Percentiles rank a stretch among this genome's conserved stretches.
Conservation (phyloP, 2,329 filamentous ascomycete genomes). For the Colletotrichum abscissum region DNA sequence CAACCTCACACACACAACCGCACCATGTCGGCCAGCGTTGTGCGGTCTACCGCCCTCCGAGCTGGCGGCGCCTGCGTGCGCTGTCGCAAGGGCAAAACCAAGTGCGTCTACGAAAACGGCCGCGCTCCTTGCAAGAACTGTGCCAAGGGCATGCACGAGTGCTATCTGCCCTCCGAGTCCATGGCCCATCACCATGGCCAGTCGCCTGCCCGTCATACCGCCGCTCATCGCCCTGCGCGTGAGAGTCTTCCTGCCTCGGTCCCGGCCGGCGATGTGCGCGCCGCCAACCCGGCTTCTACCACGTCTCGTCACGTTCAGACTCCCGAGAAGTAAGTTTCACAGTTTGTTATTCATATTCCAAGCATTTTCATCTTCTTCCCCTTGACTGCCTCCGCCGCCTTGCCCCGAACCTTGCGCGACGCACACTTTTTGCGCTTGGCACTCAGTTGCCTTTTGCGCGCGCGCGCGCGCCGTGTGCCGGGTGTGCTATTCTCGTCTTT, state of each 20-base stretch:
- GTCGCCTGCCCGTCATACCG: constrained; percentile 62
- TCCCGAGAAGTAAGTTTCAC: constrained; percentile 65
- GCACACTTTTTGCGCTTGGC: background rate
- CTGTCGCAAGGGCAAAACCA: constrained; percentile 73
- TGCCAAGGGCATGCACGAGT: constrained; percentile 72
- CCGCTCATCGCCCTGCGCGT: constrained; percentile 61
- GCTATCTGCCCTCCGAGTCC: constrained; percentile 70
- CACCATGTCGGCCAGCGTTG: constrained; percentile 58
- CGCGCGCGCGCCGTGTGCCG: constrained; percentile 20
- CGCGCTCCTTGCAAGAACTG: constrained; percentile 73
- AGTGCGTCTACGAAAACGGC: constrained; percentile 72
- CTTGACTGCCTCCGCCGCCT: background rate
- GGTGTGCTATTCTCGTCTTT: constrained; percentile 28
- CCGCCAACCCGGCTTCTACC: constrained; percentile 57
- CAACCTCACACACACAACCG: background rate
- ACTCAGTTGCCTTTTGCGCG: background rate
- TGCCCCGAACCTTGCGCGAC: background rate
- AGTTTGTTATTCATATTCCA: background rate
- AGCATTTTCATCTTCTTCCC: constrained; percentile 12
- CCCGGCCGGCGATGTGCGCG: constrained; percentile 53
- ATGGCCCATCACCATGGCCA: constrained; percentile 70
- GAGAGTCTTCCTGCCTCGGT: constrained; percentile 66
- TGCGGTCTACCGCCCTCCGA: constrained; percentile 69
- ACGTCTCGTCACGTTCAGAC: constrained; percentile 60
- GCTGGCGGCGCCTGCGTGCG: constrained; percentile 71